These are phyloP conservation scores for Sclerotinia borealis DNA, from an alignment of 2,329 filamentous ascomycete species.

Conservation along the genomic window DNA sequence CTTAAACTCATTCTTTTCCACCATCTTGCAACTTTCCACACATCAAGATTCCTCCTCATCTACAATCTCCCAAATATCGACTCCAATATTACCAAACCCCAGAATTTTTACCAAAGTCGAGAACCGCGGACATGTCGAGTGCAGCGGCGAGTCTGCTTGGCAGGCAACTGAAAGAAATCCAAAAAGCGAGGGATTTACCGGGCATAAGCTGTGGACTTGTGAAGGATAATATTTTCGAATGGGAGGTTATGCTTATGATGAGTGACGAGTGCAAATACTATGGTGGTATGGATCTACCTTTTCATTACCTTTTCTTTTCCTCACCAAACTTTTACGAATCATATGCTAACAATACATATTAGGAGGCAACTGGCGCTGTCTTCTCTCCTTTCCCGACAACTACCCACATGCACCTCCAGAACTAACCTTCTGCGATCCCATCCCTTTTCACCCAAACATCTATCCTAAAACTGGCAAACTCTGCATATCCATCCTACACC, in stretches of 20 bases:
- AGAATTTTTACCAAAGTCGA: neutral
- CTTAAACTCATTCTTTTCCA: neutral
- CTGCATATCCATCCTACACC: conserved; percentile 95
- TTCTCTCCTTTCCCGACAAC: conserved; percentile 72
- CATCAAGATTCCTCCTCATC: neutral
- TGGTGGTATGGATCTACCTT: conserved; percentile 48
- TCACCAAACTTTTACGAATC: conserved; percentile 32
- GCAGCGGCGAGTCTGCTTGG: conserved; percentile 64
- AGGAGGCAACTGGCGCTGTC: conserved; percentile 91
- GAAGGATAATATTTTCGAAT: conserved; percentile 87
- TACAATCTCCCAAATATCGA: neutral
- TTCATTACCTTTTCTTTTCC: conserved; percentile 39
- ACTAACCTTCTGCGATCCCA: conserved; percentile 76
- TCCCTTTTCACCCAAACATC: conserved; percentile 92
- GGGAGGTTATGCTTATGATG: conserved; percentile 99
- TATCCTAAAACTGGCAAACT: conserved; percentile 73
- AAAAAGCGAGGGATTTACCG: conserved; percentile 81
- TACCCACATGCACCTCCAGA: conserved; percentile 87
- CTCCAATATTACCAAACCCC: neutral
- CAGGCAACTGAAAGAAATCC: conserved; percentile 91
- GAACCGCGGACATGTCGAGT: neutral
- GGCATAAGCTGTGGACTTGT: conserved; percentile 91
- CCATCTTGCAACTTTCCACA: neutral
- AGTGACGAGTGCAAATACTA: conserved; percentile 75
- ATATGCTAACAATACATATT: conserved; percentile 49